These are phyloP conservation scores for Candida fluviatilis DNA, from an alignment of 805 yeast genomes.

Conservation along the genomic window DNA sequence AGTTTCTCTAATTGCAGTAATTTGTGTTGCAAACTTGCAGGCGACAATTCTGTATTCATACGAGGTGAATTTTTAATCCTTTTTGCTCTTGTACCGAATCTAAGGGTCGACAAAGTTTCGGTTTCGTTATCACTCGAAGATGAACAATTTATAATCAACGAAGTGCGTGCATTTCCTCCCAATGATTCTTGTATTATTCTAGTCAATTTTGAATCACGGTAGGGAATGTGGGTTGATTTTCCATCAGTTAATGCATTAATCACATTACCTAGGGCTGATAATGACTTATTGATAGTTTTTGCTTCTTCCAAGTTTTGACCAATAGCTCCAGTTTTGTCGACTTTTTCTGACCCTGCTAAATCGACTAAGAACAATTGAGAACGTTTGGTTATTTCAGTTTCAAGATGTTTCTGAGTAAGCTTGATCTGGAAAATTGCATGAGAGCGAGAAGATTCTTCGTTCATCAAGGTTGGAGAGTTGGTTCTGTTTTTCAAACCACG, in stretches of 20 bases:
- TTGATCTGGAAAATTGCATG: slow-evolving; percentile 75
- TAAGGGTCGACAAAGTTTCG: slow-evolving; percentile 80
- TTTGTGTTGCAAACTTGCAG: slow-evolving; percentile 43
- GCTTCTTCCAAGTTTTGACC: slow-evolving; percentile 80
- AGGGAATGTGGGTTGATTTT: slow-evolving; percentile 72
- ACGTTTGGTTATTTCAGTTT: slow-evolving; percentile 53
- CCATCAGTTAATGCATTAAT: slow-evolving; percentile 75
- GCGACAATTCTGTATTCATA: slow-evolving; percentile 55
- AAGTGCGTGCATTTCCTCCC: slow-evolving; percentile 86
- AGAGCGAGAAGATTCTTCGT: slow-evolving; percentile 69
- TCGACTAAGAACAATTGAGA: slow-evolving; percentile 75
- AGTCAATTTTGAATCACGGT: slow-evolving; percentile 77
- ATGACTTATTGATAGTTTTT: slow-evolving; percentile 74
- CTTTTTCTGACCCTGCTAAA: slow-evolving; percentile 83
- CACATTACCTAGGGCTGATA: slow-evolving; percentile 75
- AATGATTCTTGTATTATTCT: slow-evolving; percentile 72
- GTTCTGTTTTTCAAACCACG: slow-evolving; percentile 56
- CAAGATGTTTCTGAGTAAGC: slow-evolving; percentile 54
- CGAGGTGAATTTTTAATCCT: slow-evolving; percentile 67
- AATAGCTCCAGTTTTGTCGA: slow-evolving; percentile 67
- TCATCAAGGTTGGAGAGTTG: slow-evolving; percentile 63
- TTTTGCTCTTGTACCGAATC: slow-evolving; percentile 85
- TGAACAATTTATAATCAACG: slow-evolving; percentile 81
- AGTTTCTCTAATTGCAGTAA: slow-evolving; percentile 31
- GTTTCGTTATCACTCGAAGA: slow-evolving; percentile 72